Percentiles rank a stretch among this genome's conserved stretches.
These are phyloP conservation scores for Pelargonium nanum DNA, from an alignment of 345 rosid species.

Conservation along the genomic window DNA sequence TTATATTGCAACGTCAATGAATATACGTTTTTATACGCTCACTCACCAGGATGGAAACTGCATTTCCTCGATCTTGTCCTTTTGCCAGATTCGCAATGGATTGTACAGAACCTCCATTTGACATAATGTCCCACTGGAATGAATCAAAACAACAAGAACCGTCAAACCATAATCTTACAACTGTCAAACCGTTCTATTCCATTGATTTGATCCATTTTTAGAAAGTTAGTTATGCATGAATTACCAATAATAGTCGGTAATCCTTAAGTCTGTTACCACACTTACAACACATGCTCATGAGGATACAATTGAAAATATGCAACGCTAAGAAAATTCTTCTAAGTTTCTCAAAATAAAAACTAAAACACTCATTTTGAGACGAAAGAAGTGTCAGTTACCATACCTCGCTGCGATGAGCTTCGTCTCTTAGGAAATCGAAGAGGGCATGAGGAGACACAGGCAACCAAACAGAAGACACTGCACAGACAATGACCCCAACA, in stretches of 20 bases:
- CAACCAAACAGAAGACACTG: slow-evolving; percentile 79
- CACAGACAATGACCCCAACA: slow-evolving; percentile 74
- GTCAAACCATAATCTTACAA: too few species aligned
- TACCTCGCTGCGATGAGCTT: slow-evolving; percentile 71
- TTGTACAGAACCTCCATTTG: slow-evolving; percentile 55
- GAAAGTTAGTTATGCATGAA: too few species aligned
- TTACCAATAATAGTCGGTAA: too few species aligned
- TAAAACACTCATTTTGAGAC: too few species aligned
- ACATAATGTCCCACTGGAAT: slow-evolving; percentile 81
- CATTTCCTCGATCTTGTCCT: slow-evolving; percentile 92
- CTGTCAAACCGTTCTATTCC: too few species aligned
- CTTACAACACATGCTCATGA: slow-evolving; percentile 2
- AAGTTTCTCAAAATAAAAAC: too few species aligned
- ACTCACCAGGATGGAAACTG: slow-evolving; percentile 68
- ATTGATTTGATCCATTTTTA: too few species aligned
- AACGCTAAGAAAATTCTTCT: too few species aligned
- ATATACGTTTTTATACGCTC: neutral
- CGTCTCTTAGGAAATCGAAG: slow-evolving; percentile 89
- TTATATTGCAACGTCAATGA: too few species aligned
- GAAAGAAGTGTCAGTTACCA: neutral
- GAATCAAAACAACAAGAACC: slow-evolving; percentile 1
- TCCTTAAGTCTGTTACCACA: too few species aligned
- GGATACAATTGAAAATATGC: too few species aligned
- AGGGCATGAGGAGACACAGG: slow-evolving; percentile 61
- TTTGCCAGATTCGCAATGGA: slow-evolving; percentile 70